Evolutionary conservation across 495 filamentous ascomycete genomes (phyloP), one percentile per base, ranked within the genome.

Genomic region (Parmelia sp.): DNA sequence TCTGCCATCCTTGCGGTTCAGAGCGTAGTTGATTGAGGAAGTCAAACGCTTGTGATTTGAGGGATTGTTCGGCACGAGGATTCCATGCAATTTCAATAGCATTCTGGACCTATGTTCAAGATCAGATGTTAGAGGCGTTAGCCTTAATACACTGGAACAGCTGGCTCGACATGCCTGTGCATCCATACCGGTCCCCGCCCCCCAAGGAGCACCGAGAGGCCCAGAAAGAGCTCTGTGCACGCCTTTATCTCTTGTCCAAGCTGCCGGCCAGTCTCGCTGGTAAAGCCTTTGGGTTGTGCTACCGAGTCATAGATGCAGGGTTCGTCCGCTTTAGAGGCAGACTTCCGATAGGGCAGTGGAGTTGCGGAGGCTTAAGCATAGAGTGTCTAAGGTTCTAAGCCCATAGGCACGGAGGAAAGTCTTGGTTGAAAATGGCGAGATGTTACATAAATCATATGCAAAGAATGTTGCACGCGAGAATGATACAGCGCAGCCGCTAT

Each of bases 71-170:
- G 62, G 90, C 84, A 65, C 79, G 74, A 67, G 90, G 87, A 75
- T 93, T 86, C 80, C 82, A 90, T 77, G 89, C 90, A 79, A 96
- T 91, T 74, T 94, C 83, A 78, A 97, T 92, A 75, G 92, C 92
- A 76, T 88, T 91, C 75, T 91, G 88, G 75, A 96, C 86, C 91
- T 96, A 63, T 36, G 37, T 49, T 23, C 25, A 35, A n/a, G 29
- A 42, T 17, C 9, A 57, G 15, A 29, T 33, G 17, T 63, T 63
- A 63, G 61, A 51, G 55, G 23, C 40, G 29, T 14, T 37, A 45
- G 56, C 36, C 15, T 44, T 27, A 5, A 12, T 11, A 47, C 27
- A 23, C 7, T 19, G 17, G 45, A 19, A 23, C 21, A 36, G 33
- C 57, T 45, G 15, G 42, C 25, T 37, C 35, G 36, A 64, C 62